Base-by-base conservation (phyloP, 768 basidiomycete genomes). In the Lactifluus pinguis region DNA sequence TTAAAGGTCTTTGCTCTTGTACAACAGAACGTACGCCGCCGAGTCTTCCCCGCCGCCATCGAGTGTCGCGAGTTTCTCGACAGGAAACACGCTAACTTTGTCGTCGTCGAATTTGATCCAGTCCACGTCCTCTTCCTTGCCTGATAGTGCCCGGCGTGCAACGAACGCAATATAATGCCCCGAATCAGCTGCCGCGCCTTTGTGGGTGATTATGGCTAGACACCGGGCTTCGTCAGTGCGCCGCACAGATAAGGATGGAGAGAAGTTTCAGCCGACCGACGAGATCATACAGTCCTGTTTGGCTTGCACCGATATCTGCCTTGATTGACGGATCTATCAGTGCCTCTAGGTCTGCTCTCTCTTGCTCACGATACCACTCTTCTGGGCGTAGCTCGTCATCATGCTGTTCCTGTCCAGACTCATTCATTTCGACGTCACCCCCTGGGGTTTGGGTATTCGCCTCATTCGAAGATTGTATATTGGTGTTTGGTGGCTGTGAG, bases 51-150 rank as follows among this genome's bases (percentile, higher is more conserved):
- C 95, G 62, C 95, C 95, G 6, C 95, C 95, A 64, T 95, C 93
- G 59, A 98, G 79, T 8, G 84, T 84, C 30, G 80, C 69, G 61
- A 99, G 75, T 74, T 92, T 95, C 71, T 94, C 93, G 72, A 80
- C 81, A 1, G 84, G 84, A 72, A 98, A 95, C 56, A 86, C 66
- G 17, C 91, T 87, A 42, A 92, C 95, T 74, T 92, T 95, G 65
- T 95, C 92, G 66, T 98, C 94, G 68, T 98, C 95, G 69, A 95
- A 98, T 75, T 95, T 95, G 76, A 88, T 91, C 95, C 95, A 90
- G 69, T 88, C 87, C 63, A 89, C 86, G 52, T 91, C 85, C 49
- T 84, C 83, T 51, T 85, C 83, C 44, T 81, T 69, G 41, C 66
- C 52, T 8, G 65, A 60, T 25, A 58, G 39, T 41, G 55, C 49